Evolutionary conservation across 2,329 filamentous ascomycete species (phyloP).

Genomic region (Dactylellina cionopaga): DNA sequence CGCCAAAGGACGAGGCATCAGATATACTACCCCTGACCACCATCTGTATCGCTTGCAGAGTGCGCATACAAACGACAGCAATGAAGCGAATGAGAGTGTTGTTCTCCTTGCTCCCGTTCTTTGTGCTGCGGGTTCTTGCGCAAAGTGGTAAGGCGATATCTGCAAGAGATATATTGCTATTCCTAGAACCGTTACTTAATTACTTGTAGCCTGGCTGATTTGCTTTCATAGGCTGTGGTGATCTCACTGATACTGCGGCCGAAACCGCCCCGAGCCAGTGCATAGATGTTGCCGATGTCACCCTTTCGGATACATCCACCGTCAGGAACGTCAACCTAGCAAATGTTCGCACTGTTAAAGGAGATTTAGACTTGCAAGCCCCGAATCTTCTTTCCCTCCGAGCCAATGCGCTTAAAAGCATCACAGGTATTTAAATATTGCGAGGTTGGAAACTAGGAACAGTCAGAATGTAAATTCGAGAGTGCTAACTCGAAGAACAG

Average conservation of each 20-base stretch:
- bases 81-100: too few relatives aligned
- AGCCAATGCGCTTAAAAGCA: neutral
- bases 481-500: neutral
- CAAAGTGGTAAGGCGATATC: too few relatives aligned
- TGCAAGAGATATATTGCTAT: too few relatives aligned
- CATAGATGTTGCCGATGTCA: conserved; percentile 9
- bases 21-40: too few relatives aligned
- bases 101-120: too few relatives aligned
- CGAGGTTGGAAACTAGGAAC: neutral
- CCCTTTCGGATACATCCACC: neutral
- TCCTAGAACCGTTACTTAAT: too few relatives aligned
- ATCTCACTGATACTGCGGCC: conserved; percentile 1
- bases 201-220: too few relatives aligned
- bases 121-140: too few relatives aligned
- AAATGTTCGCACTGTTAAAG: neutral
- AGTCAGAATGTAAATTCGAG: neutral
- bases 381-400: conserved; percentile 1
- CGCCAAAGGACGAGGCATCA: too few relatives aligned
- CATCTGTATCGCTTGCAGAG: too few relatives aligned
- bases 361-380: conserved; percentile 17
- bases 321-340: conserved; percentile 7
- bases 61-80: too few relatives aligned
- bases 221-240: conserved; percentile 30
- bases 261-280: neutral
- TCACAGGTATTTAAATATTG: conserved; percentile 4